Percentiles rank a stretch among this genome's conserved stretches.
phyloP scores from a whole-genome alignment of 768 basidiomycete species.

The Hydnum rufescens region DNA sequence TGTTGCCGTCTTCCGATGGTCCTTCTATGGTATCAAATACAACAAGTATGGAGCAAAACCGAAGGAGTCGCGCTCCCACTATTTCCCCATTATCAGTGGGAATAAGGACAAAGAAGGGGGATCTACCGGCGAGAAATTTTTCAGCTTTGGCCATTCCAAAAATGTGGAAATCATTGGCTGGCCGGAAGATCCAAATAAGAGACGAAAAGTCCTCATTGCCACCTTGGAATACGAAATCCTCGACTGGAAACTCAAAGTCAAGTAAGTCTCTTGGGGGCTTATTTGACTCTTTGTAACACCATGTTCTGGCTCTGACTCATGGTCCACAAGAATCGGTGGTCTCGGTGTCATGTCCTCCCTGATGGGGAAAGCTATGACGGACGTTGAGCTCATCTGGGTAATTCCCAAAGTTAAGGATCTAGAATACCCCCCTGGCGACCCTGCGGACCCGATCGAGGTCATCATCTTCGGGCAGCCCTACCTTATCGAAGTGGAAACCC shows the following conservation, averaged over 20 bases:
- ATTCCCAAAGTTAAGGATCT: constrained; percentile 88
- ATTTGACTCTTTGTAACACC: neutral
- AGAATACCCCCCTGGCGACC: constrained; percentile 81
- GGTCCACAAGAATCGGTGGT: constrained; percentile 46
- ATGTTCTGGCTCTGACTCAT: neutral
- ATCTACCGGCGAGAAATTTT: constrained; percentile 49
- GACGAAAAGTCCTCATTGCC: constrained; percentile 76
- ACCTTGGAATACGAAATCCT: constrained; percentile 93
- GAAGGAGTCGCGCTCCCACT: constrained; percentile 48
- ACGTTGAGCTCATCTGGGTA: constrained; percentile 88
- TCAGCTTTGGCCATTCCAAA: constrained; percentile 25
- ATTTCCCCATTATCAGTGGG: constrained; percentile 74
- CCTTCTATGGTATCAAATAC: constrained; percentile 89
- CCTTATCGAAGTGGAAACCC: constrained; percentile 88
- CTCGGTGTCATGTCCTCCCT: constrained; percentile 94
- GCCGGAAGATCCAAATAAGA: constrained; percentile 84
- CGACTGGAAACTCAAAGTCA: constrained; percentile 95
- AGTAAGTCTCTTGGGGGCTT: constrained; percentile 18
- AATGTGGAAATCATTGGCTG: constrained; percentile 75
- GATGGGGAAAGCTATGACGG: constrained; percentile 97
- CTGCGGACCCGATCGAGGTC: constrained; percentile 85
- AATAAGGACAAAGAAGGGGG: constrained; percentile 50
- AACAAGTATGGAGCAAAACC: constrained; percentile 78
- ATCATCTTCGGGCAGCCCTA: constrained; percentile 93
- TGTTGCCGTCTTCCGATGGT: constrained; percentile 79